Evolutionary conservation across 1,284 basidiomycete genomes (phyloP), one percentile per base, ranked within the genome.

Genomic region (Puccinia novopanici): DNA sequence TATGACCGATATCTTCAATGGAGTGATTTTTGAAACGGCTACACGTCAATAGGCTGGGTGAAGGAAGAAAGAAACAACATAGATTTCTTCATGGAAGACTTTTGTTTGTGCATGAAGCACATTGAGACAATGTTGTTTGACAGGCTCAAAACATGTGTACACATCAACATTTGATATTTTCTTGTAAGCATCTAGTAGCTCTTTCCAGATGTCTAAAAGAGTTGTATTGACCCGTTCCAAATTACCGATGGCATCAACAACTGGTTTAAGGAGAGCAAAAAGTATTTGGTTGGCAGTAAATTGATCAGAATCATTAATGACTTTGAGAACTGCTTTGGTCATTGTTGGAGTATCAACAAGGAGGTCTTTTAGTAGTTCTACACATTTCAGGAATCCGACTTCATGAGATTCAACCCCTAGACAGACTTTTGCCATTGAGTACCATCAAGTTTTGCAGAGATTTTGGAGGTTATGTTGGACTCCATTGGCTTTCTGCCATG

Each of bases 231-330:
- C n/a, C 13, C 37, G 73, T 63, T 75, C 73, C 24, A 75, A 50
- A n/a, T 37, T 3, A 24, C 73, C 45, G 19, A 63, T 4, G 17
- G 37, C 42, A 50, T 75, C 40, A 17, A 75, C 30, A 61, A 75
- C 55, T 13, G 73, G 73, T 50, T 63, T 45, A 3, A 75, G 73
- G 8, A 65, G 12, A n/a, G 12, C 45, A 19, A 50, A 40, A 15
- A 75, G 74, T 19, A 59, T 52, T 48, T 75, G 3, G 27, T 75
- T 75, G 8, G 55, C 37, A 24, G 57, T 75, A 30, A 75, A 75
- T n/a, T 75, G 74, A 75, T 75, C 42, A 45, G 19, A 37, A n/a
- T 57, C 57, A 8, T 61, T 24, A 63, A 75, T 63, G 12, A 75
- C 24, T 4, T 48, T 27, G 4, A 57, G 4, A 8, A 75, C 74